Evolutionary conservation across 768 basidiomycete genomes (phyloP).

Genomic region (Collybiopsis confluens): DNA sequence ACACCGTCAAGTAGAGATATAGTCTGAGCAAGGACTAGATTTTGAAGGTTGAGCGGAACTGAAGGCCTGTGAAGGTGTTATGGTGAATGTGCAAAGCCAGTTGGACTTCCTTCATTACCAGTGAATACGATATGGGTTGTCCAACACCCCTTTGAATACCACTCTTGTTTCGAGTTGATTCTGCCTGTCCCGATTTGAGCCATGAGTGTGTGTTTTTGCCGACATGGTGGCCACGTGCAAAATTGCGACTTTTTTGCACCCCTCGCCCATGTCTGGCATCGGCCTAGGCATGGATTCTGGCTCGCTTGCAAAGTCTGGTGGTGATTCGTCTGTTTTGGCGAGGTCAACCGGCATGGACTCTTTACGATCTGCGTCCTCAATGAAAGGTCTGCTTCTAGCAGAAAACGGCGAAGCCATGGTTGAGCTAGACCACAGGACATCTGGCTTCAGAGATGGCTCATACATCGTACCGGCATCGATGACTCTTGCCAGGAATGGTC

Average conservation of each 20-base stretch:
- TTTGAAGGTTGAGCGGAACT: constrained; percentile 61
- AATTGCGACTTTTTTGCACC: background rate
- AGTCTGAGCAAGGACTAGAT: constrained; percentile 47
- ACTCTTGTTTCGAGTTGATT: constrained; percentile 51
- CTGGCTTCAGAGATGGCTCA: constrained; percentile 37
- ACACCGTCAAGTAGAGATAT: constrained; percentile 48
- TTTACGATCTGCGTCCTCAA: constrained; percentile 32
- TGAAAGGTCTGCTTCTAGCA: constrained; percentile 44
- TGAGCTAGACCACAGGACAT: constrained; percentile 34
- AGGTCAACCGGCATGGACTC: constrained; percentile 9
- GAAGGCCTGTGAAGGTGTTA: constrained; percentile 46
- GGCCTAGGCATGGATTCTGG: background rate
- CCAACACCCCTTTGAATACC: constrained; percentile 66
- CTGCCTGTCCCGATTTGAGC: constrained; percentile 59
- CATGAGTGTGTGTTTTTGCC: constrained; percentile 37
- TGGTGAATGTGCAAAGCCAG: constrained; percentile 11
- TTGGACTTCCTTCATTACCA: constrained; percentile 64
- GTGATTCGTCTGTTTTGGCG: background rate
- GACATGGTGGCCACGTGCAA: background rate
- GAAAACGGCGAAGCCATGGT: constrained; percentile 47
- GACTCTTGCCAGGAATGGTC: constrained; percentile 18
- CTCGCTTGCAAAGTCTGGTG: background rate
- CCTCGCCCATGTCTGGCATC: background rate
- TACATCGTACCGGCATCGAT: constrained; percentile 29
- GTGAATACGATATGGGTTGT: constrained; percentile 64